Evolutionary conservation across 2,329 filamentous ascomycete genomes (phyloP).

Genomic region (Penicillium sp.): DNA sequence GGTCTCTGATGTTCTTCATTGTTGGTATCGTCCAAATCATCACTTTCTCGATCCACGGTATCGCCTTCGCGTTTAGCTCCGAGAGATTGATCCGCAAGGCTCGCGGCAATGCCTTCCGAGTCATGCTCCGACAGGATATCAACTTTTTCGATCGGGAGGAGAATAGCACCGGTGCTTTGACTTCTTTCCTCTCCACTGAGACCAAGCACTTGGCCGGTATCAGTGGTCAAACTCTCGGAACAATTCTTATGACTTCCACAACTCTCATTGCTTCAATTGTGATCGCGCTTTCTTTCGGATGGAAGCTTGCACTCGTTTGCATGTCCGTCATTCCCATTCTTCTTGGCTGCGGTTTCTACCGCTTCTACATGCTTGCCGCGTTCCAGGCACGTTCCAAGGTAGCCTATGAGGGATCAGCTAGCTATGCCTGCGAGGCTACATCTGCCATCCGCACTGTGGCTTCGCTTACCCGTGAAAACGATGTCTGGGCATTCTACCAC

Average conservation of each 20-base stretch:
- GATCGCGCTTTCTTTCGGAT: slow-evolving; percentile 72
- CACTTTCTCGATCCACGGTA: slow-evolving; percentile 66
- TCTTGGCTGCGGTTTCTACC: slow-evolving; percentile 78
- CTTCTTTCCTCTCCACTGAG: slow-evolving; percentile 83
- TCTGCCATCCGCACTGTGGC: slow-evolving; percentile 92
- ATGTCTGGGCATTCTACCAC: slow-evolving; percentile 74
- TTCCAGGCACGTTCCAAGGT: slow-evolving; percentile 78
- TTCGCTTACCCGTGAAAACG: slow-evolving; percentile 79
- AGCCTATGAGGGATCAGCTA: slow-evolving; percentile 77
- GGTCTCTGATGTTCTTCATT: slow-evolving; percentile 86
- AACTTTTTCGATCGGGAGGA: slow-evolving; percentile 86
- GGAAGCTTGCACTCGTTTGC: slow-evolving; percentile 85
- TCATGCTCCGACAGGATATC: slow-evolving; percentile 90
- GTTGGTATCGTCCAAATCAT: slow-evolving; percentile 72
- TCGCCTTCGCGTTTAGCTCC: slow-evolving; percentile 80
- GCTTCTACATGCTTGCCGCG: slow-evolving; percentile 78
- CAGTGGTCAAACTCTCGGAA: slow-evolving; percentile 82
- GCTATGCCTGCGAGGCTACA: slow-evolving; percentile 89
- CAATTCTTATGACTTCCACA: slow-evolving; percentile 74
- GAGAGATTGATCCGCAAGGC: slow-evolving; percentile 81
- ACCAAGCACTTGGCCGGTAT: slow-evolving; percentile 86
- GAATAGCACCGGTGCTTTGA: slow-evolving; percentile 85
- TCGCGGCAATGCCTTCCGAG: slow-evolving; percentile 76
- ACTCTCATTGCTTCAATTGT: slow-evolving; percentile 74
- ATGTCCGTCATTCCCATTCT: slow-evolving; percentile 75